Evolutionary conservation across 345 rosid genomes (phyloP).

Genomic region (Lepidium africanum): DNA sequence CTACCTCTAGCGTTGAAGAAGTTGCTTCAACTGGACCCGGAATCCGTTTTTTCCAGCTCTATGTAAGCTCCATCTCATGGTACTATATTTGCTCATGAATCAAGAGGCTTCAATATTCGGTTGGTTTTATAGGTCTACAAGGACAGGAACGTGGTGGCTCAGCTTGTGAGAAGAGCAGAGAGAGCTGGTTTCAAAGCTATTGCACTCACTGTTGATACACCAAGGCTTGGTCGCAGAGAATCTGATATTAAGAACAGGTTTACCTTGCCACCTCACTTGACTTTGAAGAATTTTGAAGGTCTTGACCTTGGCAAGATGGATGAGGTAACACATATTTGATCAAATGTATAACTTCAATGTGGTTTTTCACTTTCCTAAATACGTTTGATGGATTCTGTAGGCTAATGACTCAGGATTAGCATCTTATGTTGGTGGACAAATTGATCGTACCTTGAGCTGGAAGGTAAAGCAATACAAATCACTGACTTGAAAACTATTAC

Average conservation of each 20-base stretch:
- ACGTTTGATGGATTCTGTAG: slow-evolving; percentile 25
- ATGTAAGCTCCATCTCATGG: slow-evolving; percentile 38
- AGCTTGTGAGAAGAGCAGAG: slow-evolving; percentile 75
- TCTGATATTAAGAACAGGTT: slow-evolving; percentile 64
- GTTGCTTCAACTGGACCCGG: slow-evolving; percentile 86
- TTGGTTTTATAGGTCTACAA: slow-evolving; percentile 42
- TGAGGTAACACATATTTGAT: slow-evolving; percentile 28
- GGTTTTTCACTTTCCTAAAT: background rate
- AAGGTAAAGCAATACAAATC: slow-evolving; percentile 38
- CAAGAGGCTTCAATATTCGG: background rate
- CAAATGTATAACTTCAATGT: background rate
- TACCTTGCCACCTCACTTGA: slow-evolving; percentile 63
- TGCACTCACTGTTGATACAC: slow-evolving; percentile 86
- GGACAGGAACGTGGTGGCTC: slow-evolving; percentile 69
- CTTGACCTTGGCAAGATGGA: slow-evolving; percentile 85
- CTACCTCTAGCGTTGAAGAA: slow-evolving; percentile 82
- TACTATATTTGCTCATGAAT: background rate
- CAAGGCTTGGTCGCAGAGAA: slow-evolving; percentile 65
- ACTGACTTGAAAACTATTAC: background rate
- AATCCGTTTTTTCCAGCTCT: slow-evolving; percentile 77
- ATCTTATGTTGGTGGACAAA: slow-evolving; percentile 73
- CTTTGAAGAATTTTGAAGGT: slow-evolving; percentile 82
- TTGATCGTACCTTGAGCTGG: slow-evolving; percentile 76
- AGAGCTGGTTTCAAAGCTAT: slow-evolving; percentile 83
- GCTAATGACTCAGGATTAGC: slow-evolving; percentile 77